These are phyloP conservation scores for Carex littledalei DNA, from an alignment of 176 grass and related monocot species.

Conservation along the genomic window DNA sequence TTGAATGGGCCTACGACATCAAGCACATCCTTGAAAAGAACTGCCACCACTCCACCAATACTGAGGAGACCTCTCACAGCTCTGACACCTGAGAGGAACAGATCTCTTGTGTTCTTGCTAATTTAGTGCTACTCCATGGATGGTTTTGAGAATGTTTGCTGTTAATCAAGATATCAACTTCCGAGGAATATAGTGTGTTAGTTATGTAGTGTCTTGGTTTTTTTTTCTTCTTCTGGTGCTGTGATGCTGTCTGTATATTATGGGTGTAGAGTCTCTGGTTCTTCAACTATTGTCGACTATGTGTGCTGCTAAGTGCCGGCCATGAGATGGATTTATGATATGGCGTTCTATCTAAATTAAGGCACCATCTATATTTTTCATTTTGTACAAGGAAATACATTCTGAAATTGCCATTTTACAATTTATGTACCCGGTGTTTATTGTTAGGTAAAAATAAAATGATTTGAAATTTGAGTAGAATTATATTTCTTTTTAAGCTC, in stretches of 20 bases:
- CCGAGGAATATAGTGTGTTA: background rate
- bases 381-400: background rate
- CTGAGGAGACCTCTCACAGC: slow-evolving; percentile 13
- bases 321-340: background rate
- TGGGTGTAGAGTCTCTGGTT: background rate
- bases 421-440: background rate
- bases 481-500: too few relatives aligned
- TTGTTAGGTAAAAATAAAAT: background rate
- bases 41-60: background rate
- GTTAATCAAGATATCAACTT: background rate
- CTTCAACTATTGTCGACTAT: background rate
- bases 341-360: background rate
- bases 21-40: slow-evolving; percentile 49
- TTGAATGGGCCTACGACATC: slow-evolving; percentile 96
- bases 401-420: background rate
- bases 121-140: background rate
- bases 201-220: background rate
- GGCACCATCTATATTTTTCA: background rate
- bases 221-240: background rate
- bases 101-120: background rate
- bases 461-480: too few relatives aligned
- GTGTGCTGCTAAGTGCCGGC: background rate
- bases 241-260: background rate
- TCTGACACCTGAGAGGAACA: background rate
- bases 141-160: background rate